Evolutionary conservation across 2,329 filamentous ascomycete species (phyloP), one percentile per base, ranked within the genome.

Genomic region (Curvularia lunata): DNA sequence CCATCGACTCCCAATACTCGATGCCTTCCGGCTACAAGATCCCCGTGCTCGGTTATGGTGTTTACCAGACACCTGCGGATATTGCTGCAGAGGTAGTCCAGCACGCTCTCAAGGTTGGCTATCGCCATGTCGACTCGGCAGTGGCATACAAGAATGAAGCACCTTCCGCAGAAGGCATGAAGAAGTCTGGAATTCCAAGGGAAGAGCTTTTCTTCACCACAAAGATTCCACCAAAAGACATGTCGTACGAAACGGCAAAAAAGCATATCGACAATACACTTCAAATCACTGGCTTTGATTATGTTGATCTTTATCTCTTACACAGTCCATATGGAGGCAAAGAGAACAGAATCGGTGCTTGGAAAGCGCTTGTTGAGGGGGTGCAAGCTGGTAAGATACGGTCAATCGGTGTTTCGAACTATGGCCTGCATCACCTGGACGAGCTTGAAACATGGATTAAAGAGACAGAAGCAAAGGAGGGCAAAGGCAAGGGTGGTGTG

Each of bases 161-260:
- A 12, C 81, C 88, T 66, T 87, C 91, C 34, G 87, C 88, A 5
- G 79, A 85, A 47, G 89, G 88, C 1, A 78, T 91, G 32, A 80
- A 80, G 42, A 72, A 82, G 51, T 87, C 84, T 1, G 81, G 81
- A 0, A 66, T 91, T 9, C 75, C 81, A 2, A 82, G 87, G 34
- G 76, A 81, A 12, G 81, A 90, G 13, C 65, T 92, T 34, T 92
- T 89, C 74, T 78, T 91, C 51, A 91, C 89, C 0, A 90, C 87
- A 43, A 92, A 92, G 77, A 86, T 91, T 54, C 79, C 88, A 21
- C 79, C 78, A 16, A 80, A 89, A 65, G 69, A 84, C 50, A 85
- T 84, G 67, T 78, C 83, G 16, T 74, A 88, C 27, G 84, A 86
- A 3, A 90, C 86, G 60, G 85, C 91, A 23, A 79, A 84, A 62